Percentiles rank a stretch among this genome's conserved stretches.
phyloP scores from a whole-genome alignment of 495 filamentous ascomycete genomes.

The Bacidia rubella region DNA sequence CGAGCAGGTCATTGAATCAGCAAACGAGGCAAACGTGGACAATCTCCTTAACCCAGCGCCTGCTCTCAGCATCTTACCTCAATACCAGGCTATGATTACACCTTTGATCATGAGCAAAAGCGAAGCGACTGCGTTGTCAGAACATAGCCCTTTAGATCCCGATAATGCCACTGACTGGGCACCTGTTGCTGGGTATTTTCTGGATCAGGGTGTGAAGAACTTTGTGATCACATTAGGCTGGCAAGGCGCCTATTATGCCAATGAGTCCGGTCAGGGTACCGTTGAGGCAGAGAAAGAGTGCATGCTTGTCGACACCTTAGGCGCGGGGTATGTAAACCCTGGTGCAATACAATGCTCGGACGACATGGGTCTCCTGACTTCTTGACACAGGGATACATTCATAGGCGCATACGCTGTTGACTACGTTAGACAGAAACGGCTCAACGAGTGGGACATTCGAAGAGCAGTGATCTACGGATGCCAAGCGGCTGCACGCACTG shows the following conservation, averaged over 20 bases:
- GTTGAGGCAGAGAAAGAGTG: constrained; percentile 35
- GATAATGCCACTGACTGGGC: constrained; percentile 33
- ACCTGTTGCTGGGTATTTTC: constrained; percentile 43
- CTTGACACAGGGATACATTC: constrained; percentile 53
- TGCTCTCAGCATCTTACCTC: constrained; percentile 34
- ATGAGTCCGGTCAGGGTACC: constrained; percentile 17
- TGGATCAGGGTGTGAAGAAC: constrained; percentile 53
- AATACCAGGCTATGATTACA: constrained; percentile 50
- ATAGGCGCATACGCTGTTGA: constrained; percentile 47
- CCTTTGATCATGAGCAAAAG: constrained; percentile 84
- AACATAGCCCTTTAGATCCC: not conserved
- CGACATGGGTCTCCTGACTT: too few species aligned
- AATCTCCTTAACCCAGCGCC: constrained; percentile 77
- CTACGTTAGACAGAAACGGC: not conserved
- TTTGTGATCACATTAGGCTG: constrained; percentile 72
- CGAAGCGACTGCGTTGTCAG: constrained; percentile 55
- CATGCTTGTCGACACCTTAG: constrained; percentile 77
- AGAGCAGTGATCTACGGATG: constrained; percentile 3
- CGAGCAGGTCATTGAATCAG: constrained; percentile 19
- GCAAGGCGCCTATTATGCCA: constrained; percentile 49
- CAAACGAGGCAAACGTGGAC: not conserved
- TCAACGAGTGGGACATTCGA: not conserved
- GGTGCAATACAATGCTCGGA: not conserved
- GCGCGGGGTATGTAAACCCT: constrained; percentile 42
- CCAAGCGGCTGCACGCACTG: constrained; percentile 1